Evolutionary conservation across 768 basidiomycete genomes (phyloP), one percentile per base, ranked within the genome.

Genomic region (Suillus americanus): DNA sequence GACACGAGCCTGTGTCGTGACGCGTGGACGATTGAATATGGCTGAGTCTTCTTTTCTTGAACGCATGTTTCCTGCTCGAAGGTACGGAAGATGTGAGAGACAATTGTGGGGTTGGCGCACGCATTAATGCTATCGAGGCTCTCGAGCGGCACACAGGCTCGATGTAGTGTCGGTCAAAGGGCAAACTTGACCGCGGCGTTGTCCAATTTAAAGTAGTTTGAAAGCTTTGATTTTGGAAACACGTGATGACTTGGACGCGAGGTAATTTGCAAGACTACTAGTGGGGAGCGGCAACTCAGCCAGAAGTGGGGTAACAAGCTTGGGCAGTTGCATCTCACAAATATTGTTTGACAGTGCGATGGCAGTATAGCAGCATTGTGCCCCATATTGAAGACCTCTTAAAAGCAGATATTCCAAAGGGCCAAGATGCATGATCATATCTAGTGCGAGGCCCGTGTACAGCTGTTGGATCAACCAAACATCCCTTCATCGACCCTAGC

Each of bases 11-110:
- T 57, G 50, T 46, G 38, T 67, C 43, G 53, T 72, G 40, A 40
- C 57, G 57, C 18, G 40, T 30, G 57, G 57, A 59, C 20, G 12
- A 43, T 20, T 59, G 57, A 13, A 28, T 41, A 41, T 59, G 28
- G 18, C 18, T 69, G 28, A 75, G 67, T 56, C 64, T 67, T 64
- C 74, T 75, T 40, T 75, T 73, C 62, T 77, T 77, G 6, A 40
- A 60, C 1, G 62, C 43, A 10, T 67, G 67, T 56, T 71, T 73
- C 55, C 72, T 69, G 13, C 51, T n/a, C 35, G 38, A 53, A 38
- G 66, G 40, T 23, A 65, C 51, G 4, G 66, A 63, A 46, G 68
- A 55, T 14, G 55, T 60, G 28, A 59, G 57, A 48, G 66, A 59
- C 28, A 59, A 43, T 23, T 73, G 64, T 12, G 68, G 57, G 12